Percentiles rank a stretch among this genome's conserved stretches.
These are phyloP conservation scores for Hordeum pubiflorum DNA, from an alignment of 202 grass and related monocot species.

Conservation along the genomic window DNA sequence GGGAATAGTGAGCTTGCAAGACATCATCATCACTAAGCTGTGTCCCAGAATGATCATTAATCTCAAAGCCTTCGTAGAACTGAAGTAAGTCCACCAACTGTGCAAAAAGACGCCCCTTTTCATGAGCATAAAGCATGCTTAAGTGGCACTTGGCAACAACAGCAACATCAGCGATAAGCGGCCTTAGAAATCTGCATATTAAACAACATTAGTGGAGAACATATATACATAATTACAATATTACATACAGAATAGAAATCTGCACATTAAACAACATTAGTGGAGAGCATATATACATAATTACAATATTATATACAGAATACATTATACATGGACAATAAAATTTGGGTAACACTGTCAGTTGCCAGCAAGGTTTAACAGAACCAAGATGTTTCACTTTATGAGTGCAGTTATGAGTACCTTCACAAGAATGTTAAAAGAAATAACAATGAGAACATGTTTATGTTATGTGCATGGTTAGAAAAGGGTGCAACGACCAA, in stretches of 20 bases:
- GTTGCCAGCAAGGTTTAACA: conserved; percentile 9
- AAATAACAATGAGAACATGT: conserved; percentile 2
- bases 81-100: conserved; percentile 92
- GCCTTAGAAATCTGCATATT: conserved; percentile 69
- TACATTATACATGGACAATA: background rate
- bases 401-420: background rate
- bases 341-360: conserved; percentile 6
- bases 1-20: conserved; percentile 75
- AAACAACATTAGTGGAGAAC: conserved; percentile 17
- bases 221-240: conserved; percentile 9
- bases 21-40: conserved; percentile 93
- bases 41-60: conserved; percentile 87
- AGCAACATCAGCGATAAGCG: conserved; percentile 78
- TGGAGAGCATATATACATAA: conserved; percentile 8
- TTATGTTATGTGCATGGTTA: background rate
- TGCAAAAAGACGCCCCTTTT: conserved; percentile 88
- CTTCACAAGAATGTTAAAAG: background rate
- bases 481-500: background rate
- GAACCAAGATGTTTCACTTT: conserved; percentile 16
- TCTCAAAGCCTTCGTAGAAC: conserved; percentile 98
- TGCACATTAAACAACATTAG: conserved; percentile 37
- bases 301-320: background rate
- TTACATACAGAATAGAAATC: conserved; percentile 38
- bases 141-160: conserved; percentile 96
- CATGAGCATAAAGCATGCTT: conserved; percentile 73